Percentiles rank a stretch among this genome's conserved stretches.
These are phyloP conservation scores for Pouteria glomerata DNA, from an alignment of 148 eudicot genomes.

Conservation along the genomic window DNA sequence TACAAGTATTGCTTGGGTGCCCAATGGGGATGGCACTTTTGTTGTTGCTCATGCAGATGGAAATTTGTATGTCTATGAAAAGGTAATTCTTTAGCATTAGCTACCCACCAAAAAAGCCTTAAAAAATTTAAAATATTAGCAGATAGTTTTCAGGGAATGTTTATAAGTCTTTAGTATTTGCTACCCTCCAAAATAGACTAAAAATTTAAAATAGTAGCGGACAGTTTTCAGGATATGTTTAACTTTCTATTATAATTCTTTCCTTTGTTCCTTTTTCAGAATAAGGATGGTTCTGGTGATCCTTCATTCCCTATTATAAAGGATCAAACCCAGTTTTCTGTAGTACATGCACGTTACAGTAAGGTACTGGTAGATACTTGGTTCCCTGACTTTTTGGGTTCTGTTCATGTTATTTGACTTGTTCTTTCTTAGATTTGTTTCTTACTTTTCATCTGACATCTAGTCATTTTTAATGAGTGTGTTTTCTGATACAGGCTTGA, in stretches of 20 bases:
- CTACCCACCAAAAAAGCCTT: too few relatives aligned
- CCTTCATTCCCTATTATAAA: constrained; percentile 69
- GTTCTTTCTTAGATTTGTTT: background rate
- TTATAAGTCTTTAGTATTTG: too few relatives aligned
- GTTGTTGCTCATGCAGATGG: constrained; percentile 86
- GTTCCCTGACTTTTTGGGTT: background rate
- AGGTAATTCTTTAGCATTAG: constrained; percentile 71
- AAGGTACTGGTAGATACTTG: constrained; percentile 41
- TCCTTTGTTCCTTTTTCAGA: constrained; percentile 29
- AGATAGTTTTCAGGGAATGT: too few relatives aligned
- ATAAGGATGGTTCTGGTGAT: constrained; percentile 80
- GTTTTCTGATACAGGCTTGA: background rate
- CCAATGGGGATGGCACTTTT: constrained; percentile 76
- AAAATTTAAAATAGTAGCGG: background rate
- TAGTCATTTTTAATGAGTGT: background rate
- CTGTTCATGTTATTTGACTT: background rate
- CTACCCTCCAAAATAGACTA: too few relatives aligned
- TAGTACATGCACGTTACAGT: constrained; percentile 69
- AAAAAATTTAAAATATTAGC: too few relatives aligned
- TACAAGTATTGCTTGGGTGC: constrained; percentile 84
- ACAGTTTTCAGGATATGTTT: background rate
- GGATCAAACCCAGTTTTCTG: constrained; percentile 82
- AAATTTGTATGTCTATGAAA: constrained; percentile 80
- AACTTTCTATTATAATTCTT: background rate
- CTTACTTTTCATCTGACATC: background rate